phyloP scores from a whole-genome alignment of 2,329 filamentous ascomycete genomes.

The Neurospora sp. region DNA sequence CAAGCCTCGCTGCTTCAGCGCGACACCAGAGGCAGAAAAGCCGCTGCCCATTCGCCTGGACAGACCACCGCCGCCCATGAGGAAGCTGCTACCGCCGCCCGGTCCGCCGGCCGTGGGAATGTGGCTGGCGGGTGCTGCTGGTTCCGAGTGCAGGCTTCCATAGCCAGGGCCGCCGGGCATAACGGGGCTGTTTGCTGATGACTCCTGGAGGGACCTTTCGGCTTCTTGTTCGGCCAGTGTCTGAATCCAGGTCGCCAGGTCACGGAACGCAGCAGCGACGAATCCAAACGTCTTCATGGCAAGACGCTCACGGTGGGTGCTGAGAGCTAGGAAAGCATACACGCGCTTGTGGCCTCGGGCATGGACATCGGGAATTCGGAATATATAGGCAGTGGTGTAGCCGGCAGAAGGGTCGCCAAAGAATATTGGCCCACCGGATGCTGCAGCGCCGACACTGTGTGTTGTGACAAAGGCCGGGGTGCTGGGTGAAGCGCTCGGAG shows the following conservation, averaged over 20 bases:
- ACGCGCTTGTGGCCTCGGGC: constrained; percentile 60
- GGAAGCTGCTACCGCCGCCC: constrained; percentile 43
- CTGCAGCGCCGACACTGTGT: constrained; percentile 42
- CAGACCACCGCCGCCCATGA: constrained; percentile 45
- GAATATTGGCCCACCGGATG: constrained; percentile 57
- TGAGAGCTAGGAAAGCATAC: constrained; percentile 57
- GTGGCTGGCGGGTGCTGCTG: constrained; percentile 5
- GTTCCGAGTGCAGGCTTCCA: constrained; percentile 25
- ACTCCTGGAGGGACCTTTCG: constrained; percentile 40
- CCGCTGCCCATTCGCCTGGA: constrained; percentile 48
- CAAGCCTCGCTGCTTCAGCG: constrained; percentile 49
- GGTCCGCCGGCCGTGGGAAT: constrained; percentile 18
- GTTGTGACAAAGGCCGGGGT: constrained; percentile 42
- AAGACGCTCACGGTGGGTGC: constrained; percentile 53
- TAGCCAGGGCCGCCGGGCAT: constrained; percentile 28
- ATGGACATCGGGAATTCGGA: constrained; percentile 58
- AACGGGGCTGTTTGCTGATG: constrained; percentile 25
- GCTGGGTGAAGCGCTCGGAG: constrained; percentile 25
- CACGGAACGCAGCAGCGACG: constrained; percentile 52
- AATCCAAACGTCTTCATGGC: constrained; percentile 59
- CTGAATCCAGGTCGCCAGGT: constrained; percentile 57
- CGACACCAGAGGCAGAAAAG: constrained; percentile 42
- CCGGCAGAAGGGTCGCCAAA: constrained; percentile 56
- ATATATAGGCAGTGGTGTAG: constrained; percentile 62
- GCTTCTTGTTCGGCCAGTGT: constrained; percentile 54